These are phyloP conservation scores for Yarrowia sp. DNA, from an alignment of 805 yeast genomes.

Conservation along the genomic window DNA sequence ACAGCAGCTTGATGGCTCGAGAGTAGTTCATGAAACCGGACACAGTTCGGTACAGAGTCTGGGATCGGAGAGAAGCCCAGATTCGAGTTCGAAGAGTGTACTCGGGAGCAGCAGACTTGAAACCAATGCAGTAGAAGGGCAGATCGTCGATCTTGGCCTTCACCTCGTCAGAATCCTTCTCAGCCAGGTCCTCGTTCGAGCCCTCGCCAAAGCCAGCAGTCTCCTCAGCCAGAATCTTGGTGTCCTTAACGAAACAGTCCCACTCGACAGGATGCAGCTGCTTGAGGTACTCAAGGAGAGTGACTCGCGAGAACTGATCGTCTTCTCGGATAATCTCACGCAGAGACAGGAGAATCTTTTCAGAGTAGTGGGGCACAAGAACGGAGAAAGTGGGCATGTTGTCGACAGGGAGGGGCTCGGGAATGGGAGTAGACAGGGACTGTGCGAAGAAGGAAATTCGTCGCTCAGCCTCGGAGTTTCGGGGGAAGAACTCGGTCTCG, in stretches of 20 bases:
- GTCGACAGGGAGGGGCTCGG: conserved; percentile 98
- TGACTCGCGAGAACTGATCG: conserved; percentile 92
- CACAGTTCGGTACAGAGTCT: conserved; percentile 93
- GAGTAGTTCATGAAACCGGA: conserved; percentile 99
- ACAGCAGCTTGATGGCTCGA: conserved; percentile 88
- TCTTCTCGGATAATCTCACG: conserved; percentile 97
- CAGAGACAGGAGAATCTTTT: conserved; percentile 87
- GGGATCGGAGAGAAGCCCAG: conserved; percentile 98
- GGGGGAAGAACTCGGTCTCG: conserved; percentile 96
- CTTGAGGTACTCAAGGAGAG: conserved; percentile 88
- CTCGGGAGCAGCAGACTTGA: conserved; percentile 96
- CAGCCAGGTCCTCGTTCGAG: conserved; percentile 42
- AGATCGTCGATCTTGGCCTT: conserved; percentile 85
- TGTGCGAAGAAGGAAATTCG: conserved; percentile 99
- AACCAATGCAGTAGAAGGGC: conserved; percentile 70
- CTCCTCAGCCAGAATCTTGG: conserved; percentile 92
- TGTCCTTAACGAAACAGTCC: conserved; percentile 96
- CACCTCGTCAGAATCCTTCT: conserved; percentile 64
- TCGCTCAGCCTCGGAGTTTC: conserved; percentile 97
- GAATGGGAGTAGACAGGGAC: conserved; percentile 96
- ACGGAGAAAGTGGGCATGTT: conserved; percentile 99
- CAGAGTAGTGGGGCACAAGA: conserved; percentile 92
- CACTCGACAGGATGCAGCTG: conserved; percentile 96
- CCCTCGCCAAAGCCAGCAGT: conserved; percentile 71
- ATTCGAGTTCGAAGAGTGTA: conserved; percentile 93